A percentile compares a stretch with the other conserved stretches of the same genome.
phyloP scores from a whole-genome alignment of 352 stramenopile genomes.

The Pythium scleroteichum region DNA sequence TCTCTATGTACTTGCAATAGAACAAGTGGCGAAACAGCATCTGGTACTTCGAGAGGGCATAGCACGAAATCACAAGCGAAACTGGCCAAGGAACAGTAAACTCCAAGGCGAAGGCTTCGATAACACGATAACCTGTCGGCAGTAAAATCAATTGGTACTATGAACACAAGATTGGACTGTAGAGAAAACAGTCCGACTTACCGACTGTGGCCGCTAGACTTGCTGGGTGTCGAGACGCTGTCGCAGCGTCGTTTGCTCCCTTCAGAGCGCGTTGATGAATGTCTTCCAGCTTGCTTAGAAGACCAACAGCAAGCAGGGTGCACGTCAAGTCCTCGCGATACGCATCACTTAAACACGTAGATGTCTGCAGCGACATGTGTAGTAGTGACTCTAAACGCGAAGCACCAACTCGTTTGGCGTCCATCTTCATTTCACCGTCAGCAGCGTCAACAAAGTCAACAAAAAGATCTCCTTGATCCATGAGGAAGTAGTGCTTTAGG shows the following conservation, averaged over 20 bases:
- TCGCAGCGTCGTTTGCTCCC: slow-evolving; percentile 62
- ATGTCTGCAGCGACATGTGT: slow-evolving; percentile 92
- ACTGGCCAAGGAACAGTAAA: slow-evolving; percentile 97
- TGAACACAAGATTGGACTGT: neutral
- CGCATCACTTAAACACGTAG: slow-evolving; percentile 83
- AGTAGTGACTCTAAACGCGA: slow-evolving; percentile 94
- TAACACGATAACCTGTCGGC: slow-evolving; percentile 86
- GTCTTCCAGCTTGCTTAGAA: slow-evolving; percentile 92
- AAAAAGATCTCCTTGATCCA: slow-evolving; percentile 99
- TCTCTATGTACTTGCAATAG: slow-evolving; percentile 99
- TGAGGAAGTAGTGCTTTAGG: slow-evolving; percentile 98
- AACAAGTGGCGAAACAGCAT: slow-evolving; percentile 99
- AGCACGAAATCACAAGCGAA: slow-evolving; percentile 95
- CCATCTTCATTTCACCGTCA: slow-evolving; percentile 92
- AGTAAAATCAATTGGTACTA: neutral
- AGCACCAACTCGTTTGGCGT: slow-evolving; percentile 85
- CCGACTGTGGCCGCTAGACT: slow-evolving; percentile 25
- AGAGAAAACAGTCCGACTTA: slow-evolving; percentile 3
- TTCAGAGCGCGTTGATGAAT: slow-evolving; percentile 89
- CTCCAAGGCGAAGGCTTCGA: slow-evolving; percentile 96
- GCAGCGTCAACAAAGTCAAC: slow-evolving; percentile 98
- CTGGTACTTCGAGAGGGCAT: slow-evolving; percentile 96
- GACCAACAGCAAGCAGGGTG: slow-evolving; percentile 80
- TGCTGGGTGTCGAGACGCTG: slow-evolving; percentile 20
- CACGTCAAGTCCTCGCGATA: slow-evolving; percentile 92